Percentiles rank a stretch among this genome's conserved stretches.
phyloP scores from a whole-genome alignment of 176 grass and related monocot species.

The Chrysopogon serrulatus region DNA sequence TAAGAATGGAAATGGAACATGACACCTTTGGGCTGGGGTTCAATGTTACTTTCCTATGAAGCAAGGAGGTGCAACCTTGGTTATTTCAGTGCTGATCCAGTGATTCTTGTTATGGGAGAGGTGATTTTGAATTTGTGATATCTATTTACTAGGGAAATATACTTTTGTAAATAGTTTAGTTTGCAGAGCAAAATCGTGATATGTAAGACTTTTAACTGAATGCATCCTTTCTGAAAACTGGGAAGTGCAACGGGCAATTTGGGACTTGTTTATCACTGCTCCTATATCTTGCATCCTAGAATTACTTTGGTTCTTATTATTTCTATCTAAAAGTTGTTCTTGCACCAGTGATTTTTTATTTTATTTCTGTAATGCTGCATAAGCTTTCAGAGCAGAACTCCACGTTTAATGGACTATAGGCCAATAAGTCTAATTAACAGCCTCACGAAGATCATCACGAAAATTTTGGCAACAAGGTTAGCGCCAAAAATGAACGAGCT shows the following conservation, averaged over 20 bases:
- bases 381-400: background rate
- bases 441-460: no score
- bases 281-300: background rate
- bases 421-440: no score
- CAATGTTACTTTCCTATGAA: background rate
- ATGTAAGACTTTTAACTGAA: background rate
- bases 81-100: background rate
- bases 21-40: no score
- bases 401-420: no score
- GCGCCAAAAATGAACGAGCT: no score
- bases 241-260: background rate
- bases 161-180: background rate
- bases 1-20: background rate
- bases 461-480: no score
- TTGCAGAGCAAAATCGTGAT: background rate
- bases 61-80: background rate
- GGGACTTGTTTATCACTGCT: background rate
- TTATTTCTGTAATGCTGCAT: background rate
- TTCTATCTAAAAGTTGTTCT: background rate
- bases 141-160: background rate
- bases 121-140: background rate
- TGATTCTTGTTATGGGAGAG: background rate
- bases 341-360: background rate
- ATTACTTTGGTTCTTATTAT: background rate
- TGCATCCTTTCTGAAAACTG: background rate